Evolutionary conservation across 768 basidiomycete species (phyloP).

Genomic region (Mrakia gelida): DNA sequence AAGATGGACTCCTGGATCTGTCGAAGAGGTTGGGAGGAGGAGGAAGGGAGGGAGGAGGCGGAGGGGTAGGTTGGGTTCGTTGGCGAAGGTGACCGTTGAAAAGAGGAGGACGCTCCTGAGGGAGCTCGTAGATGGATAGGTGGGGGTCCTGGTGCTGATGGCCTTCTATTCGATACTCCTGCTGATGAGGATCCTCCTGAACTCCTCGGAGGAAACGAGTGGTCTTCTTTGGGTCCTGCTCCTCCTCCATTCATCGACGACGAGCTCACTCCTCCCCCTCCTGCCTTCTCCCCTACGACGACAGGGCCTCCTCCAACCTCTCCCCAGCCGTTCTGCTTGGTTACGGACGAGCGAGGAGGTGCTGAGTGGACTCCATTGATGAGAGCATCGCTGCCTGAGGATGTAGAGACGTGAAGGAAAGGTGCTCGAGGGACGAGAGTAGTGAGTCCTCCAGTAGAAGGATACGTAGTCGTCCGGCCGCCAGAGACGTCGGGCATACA

Average conservation of each 20-base stretch:
- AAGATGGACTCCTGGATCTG: background rate
- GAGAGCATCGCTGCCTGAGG: background rate
- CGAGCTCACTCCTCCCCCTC: background rate
- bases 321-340: slow-evolving; percentile 10
- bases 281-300: background rate
- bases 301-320: background rate
- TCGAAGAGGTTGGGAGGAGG: background rate
- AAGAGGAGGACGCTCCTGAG: background rate
- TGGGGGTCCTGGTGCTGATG: background rate
- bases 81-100: background rate
- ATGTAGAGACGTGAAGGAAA: background rate
- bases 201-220: background rate
- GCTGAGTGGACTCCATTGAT: background rate
- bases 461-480: background rate
- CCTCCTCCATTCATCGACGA: background rate
- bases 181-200: background rate
- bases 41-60: background rate
- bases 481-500: background rate
- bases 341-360: background rate
- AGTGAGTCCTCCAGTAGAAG: background rate
- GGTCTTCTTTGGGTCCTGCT: background rate
- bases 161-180: background rate
- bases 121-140: background rate
- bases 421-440: background rate
- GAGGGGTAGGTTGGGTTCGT: background rate